Percentiles rank a stretch among this genome's conserved stretches.
Evolutionary conservation across 2,329 filamentous ascomycete species (phyloP).

Genomic region (Phaeoacremonium minimum): DNA sequence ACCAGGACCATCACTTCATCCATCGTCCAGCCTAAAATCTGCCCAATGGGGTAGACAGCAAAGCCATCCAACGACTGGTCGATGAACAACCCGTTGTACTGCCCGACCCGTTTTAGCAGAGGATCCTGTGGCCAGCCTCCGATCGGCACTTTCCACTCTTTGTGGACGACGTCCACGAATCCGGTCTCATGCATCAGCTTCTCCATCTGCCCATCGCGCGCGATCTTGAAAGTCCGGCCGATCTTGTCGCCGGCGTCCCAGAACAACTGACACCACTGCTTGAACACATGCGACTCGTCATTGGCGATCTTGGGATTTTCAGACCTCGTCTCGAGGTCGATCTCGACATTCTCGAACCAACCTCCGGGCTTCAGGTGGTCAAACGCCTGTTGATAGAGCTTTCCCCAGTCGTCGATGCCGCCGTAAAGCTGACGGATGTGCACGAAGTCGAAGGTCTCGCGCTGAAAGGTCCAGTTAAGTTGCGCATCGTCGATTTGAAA

Average conservation of each 20-base stretch:
- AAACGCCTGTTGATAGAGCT: conserved; percentile 47
- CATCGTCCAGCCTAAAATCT: conserved; percentile 21
- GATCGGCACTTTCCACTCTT: conserved; percentile 35
- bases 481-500: conserved; percentile 18
- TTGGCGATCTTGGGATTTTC: background rate
- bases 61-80: conserved; percentile 24
- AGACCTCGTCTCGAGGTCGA: background rate
- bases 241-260: conserved; percentile 17
- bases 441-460: conserved; percentile 51
- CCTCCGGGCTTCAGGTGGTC: conserved; percentile 39
- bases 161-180: conserved; percentile 31
- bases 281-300: background rate
- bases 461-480: conserved; percentile 37
- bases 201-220: conserved; percentile 11
- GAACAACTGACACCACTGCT: conserved; percentile 13
- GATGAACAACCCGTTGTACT: conserved; percentile 22
- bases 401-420: conserved; percentile 50
- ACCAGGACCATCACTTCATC: conserved; percentile 19
- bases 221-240: conserved; percentile 19
- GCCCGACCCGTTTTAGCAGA: conserved; percentile 34
- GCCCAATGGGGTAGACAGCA: conserved; percentile 16
- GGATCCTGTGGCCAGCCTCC: conserved; percentile 42
- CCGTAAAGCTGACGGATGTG: conserved; percentile 56
- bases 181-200: conserved; percentile 25
- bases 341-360: conserved; percentile 18